A percentile compares a stretch with the other conserved stretches of the same genome.
phyloP scores from a whole-genome alignment of 345 rosid species.

The Sisymbrium altissimum region DNA sequence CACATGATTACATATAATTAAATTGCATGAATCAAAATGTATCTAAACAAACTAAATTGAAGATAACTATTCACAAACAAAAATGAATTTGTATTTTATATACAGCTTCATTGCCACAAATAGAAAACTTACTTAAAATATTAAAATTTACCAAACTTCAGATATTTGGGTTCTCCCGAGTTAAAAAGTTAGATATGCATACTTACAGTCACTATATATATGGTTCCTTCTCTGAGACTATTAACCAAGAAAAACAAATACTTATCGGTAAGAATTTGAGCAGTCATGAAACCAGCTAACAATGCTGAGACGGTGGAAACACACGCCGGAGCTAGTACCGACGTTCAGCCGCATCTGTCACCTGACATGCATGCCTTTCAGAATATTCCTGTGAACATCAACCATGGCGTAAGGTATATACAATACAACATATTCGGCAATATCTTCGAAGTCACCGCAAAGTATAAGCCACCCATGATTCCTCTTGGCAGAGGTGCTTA shows the following conservation, averaged over 20 bases:
- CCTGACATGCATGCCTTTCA: constrained; percentile 28
- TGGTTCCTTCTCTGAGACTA: neutral
- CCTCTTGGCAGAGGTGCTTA: constrained; percentile 85
- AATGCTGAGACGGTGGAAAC: neutral
- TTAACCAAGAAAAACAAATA: neutral
- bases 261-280: neutral
- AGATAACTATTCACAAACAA: too few species aligned
- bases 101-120: neutral
- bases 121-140: neutral
- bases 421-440: constrained; percentile 66
- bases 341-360: neutral
- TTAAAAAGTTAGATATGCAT: neutral
- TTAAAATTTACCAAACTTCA: neutral
- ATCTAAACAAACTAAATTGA: too few species aligned
- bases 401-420: constrained; percentile 68
- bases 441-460: constrained; percentile 78
- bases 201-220: neutral
- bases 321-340: neutral
- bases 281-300: neutral
- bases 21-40: too few species aligned
- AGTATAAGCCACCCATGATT: constrained; percentile 75
- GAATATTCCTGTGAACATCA: constrained; percentile 49
- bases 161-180: neutral
- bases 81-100: too few species aligned
- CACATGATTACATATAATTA: too few species aligned